phyloP scores from a whole-genome alignment of 805 yeast species.

The Starmera pachycereana region DNA sequence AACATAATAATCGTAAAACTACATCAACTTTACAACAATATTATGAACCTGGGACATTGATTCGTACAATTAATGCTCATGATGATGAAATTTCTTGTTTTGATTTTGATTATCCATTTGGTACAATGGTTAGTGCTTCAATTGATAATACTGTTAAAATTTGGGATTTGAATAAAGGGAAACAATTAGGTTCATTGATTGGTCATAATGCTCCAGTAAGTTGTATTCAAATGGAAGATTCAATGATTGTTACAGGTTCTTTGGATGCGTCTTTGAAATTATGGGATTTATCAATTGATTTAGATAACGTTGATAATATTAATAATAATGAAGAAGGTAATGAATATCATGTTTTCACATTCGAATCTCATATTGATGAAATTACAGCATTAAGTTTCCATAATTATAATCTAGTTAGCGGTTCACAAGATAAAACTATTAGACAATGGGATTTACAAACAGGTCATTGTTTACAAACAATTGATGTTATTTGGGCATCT shows the following conservation, averaged over 20 bases:
- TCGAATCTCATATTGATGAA: slow-evolving; percentile 58
- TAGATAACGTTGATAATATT: slow-evolving; percentile 8
- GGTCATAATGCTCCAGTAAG: slow-evolving; percentile 55
- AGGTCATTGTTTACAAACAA: slow-evolving; percentile 59
- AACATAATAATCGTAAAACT: slow-evolving; percentile 32
- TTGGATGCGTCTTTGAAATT: slow-evolving; percentile 51
- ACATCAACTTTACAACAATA: slow-evolving; percentile 57
- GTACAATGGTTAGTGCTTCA: slow-evolving; percentile 67
- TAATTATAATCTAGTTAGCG: slow-evolving; percentile 47
- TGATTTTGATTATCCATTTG: slow-evolving; percentile 69
- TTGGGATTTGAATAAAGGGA: slow-evolving; percentile 66
- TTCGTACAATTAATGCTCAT: slow-evolving; percentile 42
- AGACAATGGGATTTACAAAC: slow-evolving; percentile 66
- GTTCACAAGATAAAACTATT: slow-evolving; percentile 61
- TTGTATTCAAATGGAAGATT: slow-evolving; percentile 48
- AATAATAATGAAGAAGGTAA: slow-evolving; percentile 16
- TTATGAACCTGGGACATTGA: slow-evolving; percentile 48
- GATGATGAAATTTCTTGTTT: slow-evolving; percentile 41
- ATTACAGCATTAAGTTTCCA: slow-evolving; percentile 52
- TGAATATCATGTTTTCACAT: slow-evolving; percentile 34
- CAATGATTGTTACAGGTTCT: slow-evolving; percentile 44
- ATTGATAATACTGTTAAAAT: slow-evolving; percentile 69
- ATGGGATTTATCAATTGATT: slow-evolving; percentile 38
- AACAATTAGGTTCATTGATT: slow-evolving; percentile 37
- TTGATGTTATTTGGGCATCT: slow-evolving; percentile 57